Evolutionary conservation across 179 eudicot species (phyloP).

Genomic region (Gypsophila paniculata): DNA sequence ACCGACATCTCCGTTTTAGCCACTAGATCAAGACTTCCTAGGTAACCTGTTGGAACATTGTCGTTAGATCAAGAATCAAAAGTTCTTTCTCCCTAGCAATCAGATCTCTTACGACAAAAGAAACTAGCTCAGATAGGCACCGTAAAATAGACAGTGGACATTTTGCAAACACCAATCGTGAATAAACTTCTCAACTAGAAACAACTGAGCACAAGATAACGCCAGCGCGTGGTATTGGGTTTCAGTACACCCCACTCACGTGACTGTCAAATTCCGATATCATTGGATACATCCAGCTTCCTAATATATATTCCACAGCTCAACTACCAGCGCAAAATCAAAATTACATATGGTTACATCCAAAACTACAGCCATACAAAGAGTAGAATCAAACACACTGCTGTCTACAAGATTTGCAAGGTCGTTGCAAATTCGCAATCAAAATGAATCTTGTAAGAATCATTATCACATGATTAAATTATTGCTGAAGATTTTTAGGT

Average conservation of each 20-base stretch:
- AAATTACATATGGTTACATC: conserved; percentile 20
- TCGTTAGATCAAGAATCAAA: too few relatives aligned
- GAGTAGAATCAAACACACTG: conserved; percentile 1
- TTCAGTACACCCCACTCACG: too few relatives aligned
- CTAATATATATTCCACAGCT: not conserved
- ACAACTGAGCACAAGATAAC: not conserved
- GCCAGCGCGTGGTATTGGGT: too few relatives aligned
- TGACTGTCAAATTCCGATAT: too few relatives aligned
- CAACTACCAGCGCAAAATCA: not conserved
- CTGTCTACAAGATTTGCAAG: conserved; percentile 15
- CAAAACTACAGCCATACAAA: not conserved
- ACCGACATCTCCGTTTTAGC: not conserved
- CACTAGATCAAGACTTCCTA: not conserved
- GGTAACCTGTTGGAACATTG: too few relatives aligned
- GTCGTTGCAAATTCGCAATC: too few relatives aligned
- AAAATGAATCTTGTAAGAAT: conserved; percentile 20
- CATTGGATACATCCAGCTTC: not conserved
- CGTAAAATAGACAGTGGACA: not conserved
- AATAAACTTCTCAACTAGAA: not conserved
- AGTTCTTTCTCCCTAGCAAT: too few relatives aligned
- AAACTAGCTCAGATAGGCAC: not conserved
- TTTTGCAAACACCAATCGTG: not conserved
- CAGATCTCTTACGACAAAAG: too few relatives aligned
- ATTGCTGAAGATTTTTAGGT: conserved; percentile 14
- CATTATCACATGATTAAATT: conserved; percentile 9